A percentile compares a stretch with the other conserved stretches of the same genome.
Conservation (phyloP, 179 eudicot species). For the Camellia oleifera region DNA sequence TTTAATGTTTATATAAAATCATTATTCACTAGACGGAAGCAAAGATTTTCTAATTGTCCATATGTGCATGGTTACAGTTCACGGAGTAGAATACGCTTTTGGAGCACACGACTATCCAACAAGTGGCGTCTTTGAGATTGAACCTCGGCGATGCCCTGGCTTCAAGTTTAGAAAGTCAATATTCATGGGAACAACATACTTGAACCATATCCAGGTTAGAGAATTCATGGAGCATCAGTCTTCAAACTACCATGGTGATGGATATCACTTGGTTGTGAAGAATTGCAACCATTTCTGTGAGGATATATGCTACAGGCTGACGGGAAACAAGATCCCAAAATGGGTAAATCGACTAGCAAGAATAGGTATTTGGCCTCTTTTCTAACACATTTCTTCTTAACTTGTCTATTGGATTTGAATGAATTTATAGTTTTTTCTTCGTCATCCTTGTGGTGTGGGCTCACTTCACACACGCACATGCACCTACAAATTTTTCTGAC, state of each 20-base stretch:
- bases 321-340: constrained; percentile 74
- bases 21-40: background rate
- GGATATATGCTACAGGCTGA: constrained; percentile 63
- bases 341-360: constrained; percentile 94
- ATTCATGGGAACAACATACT: constrained; percentile 63
- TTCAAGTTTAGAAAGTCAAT: constrained; percentile 80
- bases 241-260: constrained; percentile 58
- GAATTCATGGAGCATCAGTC: constrained; percentile 73
- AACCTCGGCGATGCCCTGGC: constrained; percentile 87
- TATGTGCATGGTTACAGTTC: constrained; percentile 38
- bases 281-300: constrained; percentile 88
- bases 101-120: constrained; percentile 84
- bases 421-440: background rate
- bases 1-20: background rate
- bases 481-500: background rate
- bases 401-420: constrained; percentile 4
- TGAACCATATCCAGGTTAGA: constrained; percentile 56
- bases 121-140: constrained; percentile 90
- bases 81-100: constrained; percentile 86
- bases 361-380: constrained; percentile 44
- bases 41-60: constrained; percentile 2
- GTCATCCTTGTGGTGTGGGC: background rate
- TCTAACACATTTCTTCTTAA: background rate
- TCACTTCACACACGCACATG: background rate
- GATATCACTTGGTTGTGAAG: constrained; percentile 73